A percentile compares a stretch with the other conserved stretches of the same genome.
Conservation (phyloP, 2,329 filamentous ascomycete genomes). For the Paecilomyces fulvus region DNA sequence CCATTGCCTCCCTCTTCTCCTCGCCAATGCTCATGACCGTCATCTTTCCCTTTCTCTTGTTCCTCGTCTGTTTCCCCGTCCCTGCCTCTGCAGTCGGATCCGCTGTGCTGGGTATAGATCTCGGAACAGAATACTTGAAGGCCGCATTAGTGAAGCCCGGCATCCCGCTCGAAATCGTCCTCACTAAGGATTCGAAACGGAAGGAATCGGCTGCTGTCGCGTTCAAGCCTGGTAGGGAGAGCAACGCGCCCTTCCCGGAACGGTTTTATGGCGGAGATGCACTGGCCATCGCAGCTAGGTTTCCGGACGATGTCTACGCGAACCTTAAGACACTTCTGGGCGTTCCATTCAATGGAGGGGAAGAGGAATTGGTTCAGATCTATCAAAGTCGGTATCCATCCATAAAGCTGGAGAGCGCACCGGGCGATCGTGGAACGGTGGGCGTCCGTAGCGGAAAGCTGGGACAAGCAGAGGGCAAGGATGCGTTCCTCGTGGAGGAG, state of each 20-base stretch:
- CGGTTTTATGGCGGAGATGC: constrained; percentile 88
- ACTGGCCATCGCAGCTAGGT: constrained; percentile 74
- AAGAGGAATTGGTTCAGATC: constrained; percentile 49
- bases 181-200: constrained; percentile 94
- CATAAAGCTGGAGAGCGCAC: constrained; percentile 54
- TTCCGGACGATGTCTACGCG: constrained; percentile 86
- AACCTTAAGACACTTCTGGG: constrained; percentile 91
- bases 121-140: constrained; percentile 96
- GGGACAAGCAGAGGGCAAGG: constrained; percentile 53
- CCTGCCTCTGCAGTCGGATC: constrained; percentile 54
- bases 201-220: constrained; percentile 88
- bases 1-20: constrained; percentile 8
- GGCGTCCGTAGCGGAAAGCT: constrained; percentile 73
- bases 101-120: constrained; percentile 82
- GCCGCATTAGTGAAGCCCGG: constrained; percentile 92
- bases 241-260: constrained; percentile 67
- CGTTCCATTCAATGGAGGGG: constrained; percentile 41
- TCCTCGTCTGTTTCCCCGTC: constrained; percentile 46
- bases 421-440: constrained; percentile 55
- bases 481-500: constrained; percentile 72
- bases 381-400: constrained; percentile 73
- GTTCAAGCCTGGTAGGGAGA: constrained; percentile 75
- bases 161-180: constrained; percentile 92
- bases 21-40: constrained; percentile 34
- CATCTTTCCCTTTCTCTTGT: constrained; percentile 44